A percentile compares a stretch with the other conserved stretches of the same genome.
These are phyloP conservation scores for Aspergillus baeticus DNA, from an alignment of 495 filamentous ascomycete genomes.

Conservation along the genomic window DNA sequence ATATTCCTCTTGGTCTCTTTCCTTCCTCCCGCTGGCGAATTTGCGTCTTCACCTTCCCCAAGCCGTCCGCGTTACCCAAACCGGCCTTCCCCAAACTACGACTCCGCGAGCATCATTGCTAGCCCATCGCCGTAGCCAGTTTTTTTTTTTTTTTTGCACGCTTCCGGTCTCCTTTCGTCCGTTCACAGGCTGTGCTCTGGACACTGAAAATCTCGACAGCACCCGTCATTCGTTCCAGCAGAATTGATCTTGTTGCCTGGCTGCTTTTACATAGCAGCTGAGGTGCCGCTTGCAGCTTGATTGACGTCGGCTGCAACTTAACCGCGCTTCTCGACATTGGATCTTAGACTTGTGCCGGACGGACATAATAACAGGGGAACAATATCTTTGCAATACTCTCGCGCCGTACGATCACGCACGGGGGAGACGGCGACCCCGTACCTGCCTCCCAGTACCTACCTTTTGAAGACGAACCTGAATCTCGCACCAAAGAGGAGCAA, in stretches of 20 bases:
- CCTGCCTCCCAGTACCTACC: slow-evolving; percentile 21
- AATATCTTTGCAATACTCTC: slow-evolving; percentile 26
- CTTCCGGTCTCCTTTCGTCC: slow-evolving; percentile 14
- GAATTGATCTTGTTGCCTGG: slow-evolving; percentile 6
- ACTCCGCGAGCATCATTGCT: slow-evolving; percentile 1
- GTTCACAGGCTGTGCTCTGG: slow-evolving; percentile 1
- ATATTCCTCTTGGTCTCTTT: slow-evolving; percentile 19
- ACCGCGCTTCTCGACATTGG: slow-evolving; percentile 13
- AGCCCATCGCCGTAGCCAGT: slow-evolving; percentile 3
- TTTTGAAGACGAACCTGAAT: slow-evolving; percentile 8
- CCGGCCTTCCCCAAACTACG: slow-evolving; percentile 5
- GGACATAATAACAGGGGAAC: slow-evolving; percentile 20
- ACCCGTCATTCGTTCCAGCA: background rate
- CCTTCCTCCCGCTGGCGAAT: slow-evolving; percentile 9
- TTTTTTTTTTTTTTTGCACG: slow-evolving; percentile 10
- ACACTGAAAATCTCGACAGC: background rate
- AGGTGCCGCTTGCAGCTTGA: slow-evolving; percentile 23
- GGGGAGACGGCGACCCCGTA: slow-evolving; percentile 54
- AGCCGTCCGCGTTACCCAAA: slow-evolving; percentile 9
- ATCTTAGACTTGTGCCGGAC: slow-evolving; percentile 14
- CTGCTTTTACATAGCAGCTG: slow-evolving; percentile 17
- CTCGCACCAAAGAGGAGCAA: slow-evolving; percentile 8
- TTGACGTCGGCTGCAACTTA: slow-evolving; percentile 22
- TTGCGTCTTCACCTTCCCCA: slow-evolving; percentile 9
- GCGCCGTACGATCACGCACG: slow-evolving; percentile 53